Evolutionary conservation across 768 basidiomycete genomes (phyloP).

Genomic region (Lentinus brumalis): DNA sequence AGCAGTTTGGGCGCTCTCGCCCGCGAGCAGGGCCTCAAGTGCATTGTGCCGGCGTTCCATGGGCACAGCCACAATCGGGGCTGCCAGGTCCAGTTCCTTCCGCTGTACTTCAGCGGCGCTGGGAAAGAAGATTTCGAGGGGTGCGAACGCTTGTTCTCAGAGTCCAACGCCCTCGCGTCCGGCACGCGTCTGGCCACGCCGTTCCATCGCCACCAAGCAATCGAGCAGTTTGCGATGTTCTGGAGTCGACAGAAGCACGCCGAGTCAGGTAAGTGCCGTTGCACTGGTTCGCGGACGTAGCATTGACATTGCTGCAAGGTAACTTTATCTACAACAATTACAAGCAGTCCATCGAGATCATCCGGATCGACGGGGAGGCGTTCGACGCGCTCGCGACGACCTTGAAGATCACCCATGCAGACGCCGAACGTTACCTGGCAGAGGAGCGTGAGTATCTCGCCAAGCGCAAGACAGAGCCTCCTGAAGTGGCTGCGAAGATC

Average conservation of each 20-base stretch:
- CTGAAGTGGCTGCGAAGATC: slow-evolving; percentile 3
- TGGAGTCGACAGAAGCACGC: slow-evolving; percentile 29
- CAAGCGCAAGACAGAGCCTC: slow-evolving; percentile 16
- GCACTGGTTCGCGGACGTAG: background rate
- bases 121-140: slow-evolving; percentile 32
- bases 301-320: too few relatives aligned
- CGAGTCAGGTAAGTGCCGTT: slow-evolving; percentile 27
- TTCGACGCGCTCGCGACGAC: background rate
- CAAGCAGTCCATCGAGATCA: background rate
- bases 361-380: background rate
- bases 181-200: slow-evolving; percentile 23
- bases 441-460: slow-evolving; percentile 19
- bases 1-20: slow-evolving; percentile 20
- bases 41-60: slow-evolving; percentile 32
- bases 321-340: slow-evolving; percentile 19
- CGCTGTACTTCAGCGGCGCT: slow-evolving; percentile 26
- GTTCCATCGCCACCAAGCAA: slow-evolving; percentile 33
- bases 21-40: background rate
- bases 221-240: slow-evolving; percentile 22
- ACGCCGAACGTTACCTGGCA: slow-evolving; percentile 12
- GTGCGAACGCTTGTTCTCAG: slow-evolving; percentile 30
- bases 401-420: background rate
- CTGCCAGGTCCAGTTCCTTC: slow-evolving; percentile 34
- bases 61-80: slow-evolving; percentile 31
- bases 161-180: slow-evolving; percentile 28